Evolutionary conservation across 805 yeast genomes (phyloP), one percentile per base, ranked within the genome.

Genomic region (Wickerhamiella domercqiae): DNA sequence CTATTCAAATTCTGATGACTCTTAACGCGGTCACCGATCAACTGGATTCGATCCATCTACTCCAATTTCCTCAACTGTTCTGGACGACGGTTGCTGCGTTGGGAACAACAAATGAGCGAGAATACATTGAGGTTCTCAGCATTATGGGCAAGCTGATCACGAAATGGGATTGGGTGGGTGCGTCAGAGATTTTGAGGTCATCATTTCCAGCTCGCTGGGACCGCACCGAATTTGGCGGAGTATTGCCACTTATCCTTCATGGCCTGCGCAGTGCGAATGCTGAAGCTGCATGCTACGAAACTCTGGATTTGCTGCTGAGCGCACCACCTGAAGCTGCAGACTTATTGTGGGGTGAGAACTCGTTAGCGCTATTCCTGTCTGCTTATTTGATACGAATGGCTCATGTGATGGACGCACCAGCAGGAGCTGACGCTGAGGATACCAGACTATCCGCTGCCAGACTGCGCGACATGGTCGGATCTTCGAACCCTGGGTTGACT

Each of bases 121-220:
- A 90, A 51, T 93, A 79, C 50, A 72, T 84, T 36, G 97, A 93
- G 50, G 80, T 79, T 0, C 62, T 90, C 20, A 78, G 93, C 0
- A 75, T 90, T 3, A 60, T 87, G 49, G 71, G 81, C 21, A 84
- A 82, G 49, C 78, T 86, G 49, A 70, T 90, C 7, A 73, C 86
- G 2, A 87, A 84, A 51, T 81, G 87, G 50, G 94, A 83, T 52
- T 60, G 83, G 36, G 84, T 79, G 45, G 26, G 26, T 9, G 74
- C 93, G 0, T 79, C 77, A 0, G 94, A 80, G 39, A 76, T 93
- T 54, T 64, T 86, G 41, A 71, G 81, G 14, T 70, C 90, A 0
- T 79, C 90, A 0, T 90, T 86, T 53, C 99, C 99, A 0, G 75
- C 90, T 0, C 78, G 80, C 40, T 90, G 97, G 98, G 94, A 86